phyloP scores from a whole-genome alignment of 2,329 filamentous ascomycete genomes.

The Neofusicoccum cordaticola region DNA sequence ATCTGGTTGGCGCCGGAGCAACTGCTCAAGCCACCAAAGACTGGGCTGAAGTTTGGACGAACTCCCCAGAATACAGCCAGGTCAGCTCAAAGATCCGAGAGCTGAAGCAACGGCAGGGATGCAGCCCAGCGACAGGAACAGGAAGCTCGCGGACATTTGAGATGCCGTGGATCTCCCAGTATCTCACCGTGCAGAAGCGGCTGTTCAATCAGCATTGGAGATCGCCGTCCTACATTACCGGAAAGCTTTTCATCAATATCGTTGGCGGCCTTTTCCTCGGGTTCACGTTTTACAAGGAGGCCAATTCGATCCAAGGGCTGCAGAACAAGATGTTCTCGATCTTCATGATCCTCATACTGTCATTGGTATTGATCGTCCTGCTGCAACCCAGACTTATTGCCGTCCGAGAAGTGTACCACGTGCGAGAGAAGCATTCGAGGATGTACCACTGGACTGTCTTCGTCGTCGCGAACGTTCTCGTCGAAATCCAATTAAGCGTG shows the following conservation, averaged over 20 bases:
- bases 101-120: conserved; percentile 32
- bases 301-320: conserved; percentile 39
- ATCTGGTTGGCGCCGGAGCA: conserved; percentile 41
- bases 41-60: conserved; percentile 42
- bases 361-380: conserved; percentile 47
- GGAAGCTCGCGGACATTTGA: conserved; percentile 36
- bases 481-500: conserved; percentile 67
- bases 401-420: conserved; percentile 59
- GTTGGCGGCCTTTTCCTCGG: conserved; percentile 33
- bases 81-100: conserved; percentile 40
- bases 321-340: conserved; percentile 49
- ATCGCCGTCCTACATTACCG: conserved; percentile 42
- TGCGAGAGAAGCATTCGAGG: conserved; percentile 62
- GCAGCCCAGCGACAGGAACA: conserved; percentile 31
- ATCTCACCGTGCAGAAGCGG: conserved; percentile 36
- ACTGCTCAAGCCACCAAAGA: conserved; percentile 43
- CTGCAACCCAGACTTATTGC: conserved; percentile 60
- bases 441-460: conserved; percentile 75
- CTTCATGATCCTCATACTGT: conserved; percentile 49
- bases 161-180: conserved; percentile 36
- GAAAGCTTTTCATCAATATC: conserved; percentile 30
- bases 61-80: conserved; percentile 22
- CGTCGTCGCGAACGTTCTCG: conserved; percentile 67
- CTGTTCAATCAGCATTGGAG: conserved; percentile 48
- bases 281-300: conserved; percentile 45